Evolutionary conservation across 2,329 filamentous ascomycete species (phyloP), one percentile per base, ranked within the genome.

Genomic region (Whalleya microplaca): DNA sequence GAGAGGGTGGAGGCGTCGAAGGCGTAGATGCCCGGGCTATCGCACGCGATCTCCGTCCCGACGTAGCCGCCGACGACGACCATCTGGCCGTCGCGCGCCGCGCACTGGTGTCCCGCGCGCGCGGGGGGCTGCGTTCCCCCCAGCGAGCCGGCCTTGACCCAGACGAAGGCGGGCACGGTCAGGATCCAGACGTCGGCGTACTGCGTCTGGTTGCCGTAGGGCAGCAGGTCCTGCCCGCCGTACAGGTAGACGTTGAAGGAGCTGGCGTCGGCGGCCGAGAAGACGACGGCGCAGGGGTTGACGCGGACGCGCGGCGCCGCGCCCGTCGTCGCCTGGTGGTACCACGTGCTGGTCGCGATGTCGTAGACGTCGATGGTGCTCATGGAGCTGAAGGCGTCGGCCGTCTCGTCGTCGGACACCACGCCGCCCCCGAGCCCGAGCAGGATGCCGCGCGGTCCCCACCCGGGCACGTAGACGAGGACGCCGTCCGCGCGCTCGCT

Each of bases 241-340:
- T 89, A 92, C 75, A 92, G 82, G 73, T 92, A 91, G 44, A 93
- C 81, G 67, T 92, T 89, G 68, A 91, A 90, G 23, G 85, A 89
- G 18, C 86, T 88, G 8, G 88, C 89, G 66, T 91, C 88, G 6
- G 88, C 82, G 10, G 87, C 86, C 16, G 85, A 84, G 42, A 85
- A 87, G 18, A 89, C 83, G 0, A 87, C 86, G 10, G 88, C 85
- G 66, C 88, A 91, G 0, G 87, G 86, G 66, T 91, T 90, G 20
- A 91, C 88, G 19, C 89, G 82, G 49, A 88, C 85, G 0, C 80
- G 75, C 0, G 88, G 87, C 3, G 79, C 80, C 2, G 77, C 73
- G 2, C 89, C 89, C 1, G 81, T 83, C 0, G 89, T 91, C 20
- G 84, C 76, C 73, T 92, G 89, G 66, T 89, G 87, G 68, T 89